A percentile compares a stretch with the other conserved stretches of the same genome.
Evolutionary conservation across 2,329 filamentous ascomycete genomes (phyloP).

Genomic region (Colletotrichum limetticola): DNA sequence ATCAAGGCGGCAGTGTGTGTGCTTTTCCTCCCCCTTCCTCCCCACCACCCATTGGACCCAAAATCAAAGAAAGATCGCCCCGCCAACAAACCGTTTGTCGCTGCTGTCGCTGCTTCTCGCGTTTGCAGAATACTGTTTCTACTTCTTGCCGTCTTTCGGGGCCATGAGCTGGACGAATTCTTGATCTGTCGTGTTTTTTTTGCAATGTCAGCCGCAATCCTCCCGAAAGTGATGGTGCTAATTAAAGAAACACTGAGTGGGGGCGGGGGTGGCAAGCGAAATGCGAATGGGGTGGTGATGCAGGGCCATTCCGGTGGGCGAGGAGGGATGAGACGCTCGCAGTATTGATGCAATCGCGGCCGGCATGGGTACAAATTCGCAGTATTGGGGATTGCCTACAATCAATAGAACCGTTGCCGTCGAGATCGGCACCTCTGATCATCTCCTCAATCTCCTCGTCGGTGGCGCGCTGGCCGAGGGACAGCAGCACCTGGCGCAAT

Average conservation of each 20-base stretch:
- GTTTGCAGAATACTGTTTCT: background rate
- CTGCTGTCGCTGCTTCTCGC: background rate
- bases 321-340: background rate
- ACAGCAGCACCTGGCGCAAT: slow-evolving; percentile 36
- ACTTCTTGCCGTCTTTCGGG: slow-evolving; percentile 33
- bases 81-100: slow-evolving; percentile 3
- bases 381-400: slow-evolving; percentile 18
- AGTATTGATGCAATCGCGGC: background rate
- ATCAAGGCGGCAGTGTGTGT: slow-evolving; percentile 32
- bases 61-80: background rate
- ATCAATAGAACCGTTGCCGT: slow-evolving; percentile 37
- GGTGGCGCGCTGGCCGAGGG: slow-evolving; percentile 36
- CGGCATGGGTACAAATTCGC: background rate
- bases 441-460: slow-evolving; percentile 38
- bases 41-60: background rate
- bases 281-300: slow-evolving; percentile 8
- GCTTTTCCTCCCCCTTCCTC: slow-evolving; percentile 4
- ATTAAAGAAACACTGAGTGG: slow-evolving; percentile 16
- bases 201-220: slow-evolving; percentile 22
- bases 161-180: slow-evolving; percentile 38
- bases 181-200: slow-evolving; percentile 27
- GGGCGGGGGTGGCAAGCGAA: slow-evolving; percentile 21
- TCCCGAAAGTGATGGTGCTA: slow-evolving; percentile 11
- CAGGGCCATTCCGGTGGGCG: slow-evolving; percentile 1
- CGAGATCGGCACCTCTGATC: slow-evolving; percentile 36